A percentile compares a stretch with the other conserved stretches of the same genome.
These are phyloP conservation scores for Vitis riparia DNA, from an alignment of 164 flowering plant species.

Conservation along the genomic window DNA sequence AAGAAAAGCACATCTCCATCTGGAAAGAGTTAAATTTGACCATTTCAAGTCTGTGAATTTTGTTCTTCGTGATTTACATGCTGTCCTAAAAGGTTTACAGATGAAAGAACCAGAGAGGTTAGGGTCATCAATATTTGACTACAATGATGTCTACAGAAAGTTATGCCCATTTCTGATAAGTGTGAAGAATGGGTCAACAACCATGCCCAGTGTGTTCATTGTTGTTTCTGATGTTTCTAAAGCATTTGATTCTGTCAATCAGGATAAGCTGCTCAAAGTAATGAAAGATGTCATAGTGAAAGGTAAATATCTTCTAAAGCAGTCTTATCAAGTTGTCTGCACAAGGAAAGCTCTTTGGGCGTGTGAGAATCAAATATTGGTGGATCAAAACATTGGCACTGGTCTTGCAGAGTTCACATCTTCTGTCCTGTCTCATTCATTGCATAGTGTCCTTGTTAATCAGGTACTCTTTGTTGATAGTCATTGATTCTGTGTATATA, in stretches of 20 bases:
- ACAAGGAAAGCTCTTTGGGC: slow-evolving; percentile 47
- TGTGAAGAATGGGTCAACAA: slow-evolving; percentile 36
- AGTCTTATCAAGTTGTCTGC: slow-evolving; percentile 42
- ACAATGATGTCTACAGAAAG: slow-evolving; percentile 75
- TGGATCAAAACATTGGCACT: slow-evolving; percentile 20
- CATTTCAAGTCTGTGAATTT: slow-evolving; percentile 58
- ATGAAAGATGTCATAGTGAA: slow-evolving; percentile 53
- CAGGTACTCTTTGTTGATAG: slow-evolving; percentile 50
- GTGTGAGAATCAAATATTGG: slow-evolving; percentile 22
- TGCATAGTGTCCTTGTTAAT: slow-evolving; percentile 47
- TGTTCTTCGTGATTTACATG: slow-evolving; percentile 60
- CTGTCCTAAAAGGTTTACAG: slow-evolving; percentile 61
- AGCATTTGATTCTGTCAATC: slow-evolving; percentile 88
- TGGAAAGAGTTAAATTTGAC: slow-evolving; percentile 7
- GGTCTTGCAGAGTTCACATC: slow-evolving; percentile 11
- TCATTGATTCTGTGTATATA: not conserved
- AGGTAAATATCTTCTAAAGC: slow-evolving; percentile 47
- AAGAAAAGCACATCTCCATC: slow-evolving; percentile 1
- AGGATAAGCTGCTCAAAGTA: slow-evolving; percentile 70
- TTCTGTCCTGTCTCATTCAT: slow-evolving; percentile 24
- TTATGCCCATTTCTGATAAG: slow-evolving; percentile 51
- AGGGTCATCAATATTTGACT: slow-evolving; percentile 85
- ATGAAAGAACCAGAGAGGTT: slow-evolving; percentile 52
- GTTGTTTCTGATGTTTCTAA: slow-evolving; percentile 80
- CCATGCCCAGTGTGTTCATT: slow-evolving; percentile 46